Conservation (phyloP, 2,329 filamentous ascomycete genomes). For the Pseudogymnoascus sp. region DNA sequence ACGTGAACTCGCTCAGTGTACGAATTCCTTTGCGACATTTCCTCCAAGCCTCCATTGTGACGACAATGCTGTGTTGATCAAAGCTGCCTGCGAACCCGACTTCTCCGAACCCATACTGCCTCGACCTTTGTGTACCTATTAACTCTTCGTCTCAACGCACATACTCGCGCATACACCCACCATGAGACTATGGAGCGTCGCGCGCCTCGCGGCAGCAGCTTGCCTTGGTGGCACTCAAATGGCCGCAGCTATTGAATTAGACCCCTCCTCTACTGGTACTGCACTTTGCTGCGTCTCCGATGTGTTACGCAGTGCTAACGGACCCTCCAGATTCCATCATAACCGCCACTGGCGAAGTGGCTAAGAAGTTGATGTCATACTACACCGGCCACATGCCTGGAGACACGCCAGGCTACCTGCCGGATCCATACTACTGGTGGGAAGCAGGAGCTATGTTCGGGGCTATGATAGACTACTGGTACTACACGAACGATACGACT, state of each 20-base stretch:
- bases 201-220: neutral
- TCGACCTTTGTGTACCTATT: neutral
- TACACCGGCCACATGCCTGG: constrained; percentile 38
- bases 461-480: constrained; percentile 47
- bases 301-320: neutral
- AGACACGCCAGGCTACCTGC: constrained; percentile 40
- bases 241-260: neutral
- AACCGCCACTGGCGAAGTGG: neutral
- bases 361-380: constrained; percentile 26
- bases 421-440: constrained; percentile 45
- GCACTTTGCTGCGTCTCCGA: neutral
- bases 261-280: neutral
- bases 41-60: neutral
- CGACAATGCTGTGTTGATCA: neutral
- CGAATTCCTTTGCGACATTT: neutral
- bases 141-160: neutral
- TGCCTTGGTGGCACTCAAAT: neutral
- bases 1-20: neutral
- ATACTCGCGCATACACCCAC: neutral
- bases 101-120: neutral
- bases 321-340: neutral
- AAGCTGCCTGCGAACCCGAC: neutral
- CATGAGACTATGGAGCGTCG: neutral
- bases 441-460: constrained; percentile 47
- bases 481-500: constrained; percentile 45